These are phyloP conservation scores for Eudorina sp. DNA, from an alignment of 139 green algal genomes.

Conservation along the genomic window DNA sequence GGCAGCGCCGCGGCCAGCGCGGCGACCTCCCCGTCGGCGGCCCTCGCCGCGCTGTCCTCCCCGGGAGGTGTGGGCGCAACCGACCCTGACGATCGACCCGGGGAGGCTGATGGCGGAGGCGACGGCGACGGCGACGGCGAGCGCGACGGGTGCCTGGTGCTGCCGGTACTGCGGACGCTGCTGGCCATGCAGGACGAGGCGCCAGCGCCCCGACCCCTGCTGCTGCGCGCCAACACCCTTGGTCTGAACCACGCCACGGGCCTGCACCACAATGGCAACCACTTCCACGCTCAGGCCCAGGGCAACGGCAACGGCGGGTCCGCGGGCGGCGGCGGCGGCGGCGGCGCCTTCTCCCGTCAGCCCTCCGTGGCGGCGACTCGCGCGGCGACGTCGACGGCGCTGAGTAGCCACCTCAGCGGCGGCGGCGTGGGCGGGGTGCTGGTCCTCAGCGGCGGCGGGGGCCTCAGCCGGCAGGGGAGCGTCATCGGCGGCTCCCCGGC, in stretches of 20 bases:
- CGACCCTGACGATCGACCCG: background rate
- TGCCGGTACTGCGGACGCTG: slow-evolving; percentile 19
- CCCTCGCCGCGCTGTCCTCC: background rate
- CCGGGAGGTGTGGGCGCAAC: background rate
- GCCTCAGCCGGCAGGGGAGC: background rate
- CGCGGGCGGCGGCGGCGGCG: background rate
- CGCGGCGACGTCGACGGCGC: background rate
- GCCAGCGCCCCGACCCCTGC: background rate
- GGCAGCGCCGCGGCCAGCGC: background rate
- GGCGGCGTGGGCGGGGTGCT: no score
- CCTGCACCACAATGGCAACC: no score
- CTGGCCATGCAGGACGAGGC: background rate
- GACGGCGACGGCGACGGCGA: background rate
- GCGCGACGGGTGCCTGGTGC: slow-evolving; percentile 23
- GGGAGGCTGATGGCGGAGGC: no score
- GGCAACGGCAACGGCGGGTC: no score
- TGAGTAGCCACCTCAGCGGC: background rate
- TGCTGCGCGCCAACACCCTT: no score
- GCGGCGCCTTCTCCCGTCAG: background rate
- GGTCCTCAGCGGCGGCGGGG: background rate
- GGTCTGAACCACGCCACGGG: no score
- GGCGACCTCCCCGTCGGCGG: background rate
- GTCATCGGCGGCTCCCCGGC: background rate
- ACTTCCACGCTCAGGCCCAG: background rate
- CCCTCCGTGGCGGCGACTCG: background rate